These are phyloP conservation scores for Bothriochloa decipiens DNA, from an alignment of 176 grass and related monocot species.

Conservation along the genomic window DNA sequence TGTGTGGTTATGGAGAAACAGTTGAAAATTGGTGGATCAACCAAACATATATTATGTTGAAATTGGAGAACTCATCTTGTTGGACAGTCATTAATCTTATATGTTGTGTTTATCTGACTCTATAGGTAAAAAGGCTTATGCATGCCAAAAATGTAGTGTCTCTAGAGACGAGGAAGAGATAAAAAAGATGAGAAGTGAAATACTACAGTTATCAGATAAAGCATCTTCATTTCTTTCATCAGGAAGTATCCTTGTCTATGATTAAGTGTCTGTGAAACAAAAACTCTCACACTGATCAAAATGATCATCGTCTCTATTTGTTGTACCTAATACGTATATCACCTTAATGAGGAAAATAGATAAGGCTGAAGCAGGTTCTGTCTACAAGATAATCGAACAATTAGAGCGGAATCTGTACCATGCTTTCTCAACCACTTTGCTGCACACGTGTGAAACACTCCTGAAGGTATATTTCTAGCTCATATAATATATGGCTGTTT, in stretches of 20 bases:
- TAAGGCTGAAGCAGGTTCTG: conserved; percentile 63
- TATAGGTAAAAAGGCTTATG: conserved; percentile 61
- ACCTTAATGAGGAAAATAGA: conserved; percentile 59
- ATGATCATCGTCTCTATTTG: not conserved
- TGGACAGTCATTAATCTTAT: not conserved
- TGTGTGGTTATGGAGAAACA: not conserved
- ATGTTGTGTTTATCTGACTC: conserved; percentile 37
- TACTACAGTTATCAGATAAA: conserved; percentile 56
- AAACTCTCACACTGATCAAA: conserved; percentile 1
- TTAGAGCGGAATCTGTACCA: conserved; percentile 63
- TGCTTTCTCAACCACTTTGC: conserved; percentile 70
- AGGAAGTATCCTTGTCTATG: conserved; percentile 73
- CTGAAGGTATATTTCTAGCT: conserved; percentile 69
- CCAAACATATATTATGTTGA: conserved; percentile 19
- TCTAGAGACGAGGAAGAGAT: conserved; percentile 66
- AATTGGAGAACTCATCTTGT: not conserved
- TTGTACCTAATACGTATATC: conserved; percentile 21
- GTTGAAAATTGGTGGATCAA: not conserved
- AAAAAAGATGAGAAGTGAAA: conserved; percentile 59
- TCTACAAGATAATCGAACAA: conserved; percentile 71
- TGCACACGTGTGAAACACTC: conserved; percentile 80
- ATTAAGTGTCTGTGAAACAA: conserved; percentile 4
- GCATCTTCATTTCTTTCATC: conserved; percentile 55
- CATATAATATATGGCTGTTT: not conserved
- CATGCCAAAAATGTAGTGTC: conserved; percentile 79